Base-by-base conservation (phyloP, 176 grass and related monocot species). In the Neostapfia colusana region DNA sequence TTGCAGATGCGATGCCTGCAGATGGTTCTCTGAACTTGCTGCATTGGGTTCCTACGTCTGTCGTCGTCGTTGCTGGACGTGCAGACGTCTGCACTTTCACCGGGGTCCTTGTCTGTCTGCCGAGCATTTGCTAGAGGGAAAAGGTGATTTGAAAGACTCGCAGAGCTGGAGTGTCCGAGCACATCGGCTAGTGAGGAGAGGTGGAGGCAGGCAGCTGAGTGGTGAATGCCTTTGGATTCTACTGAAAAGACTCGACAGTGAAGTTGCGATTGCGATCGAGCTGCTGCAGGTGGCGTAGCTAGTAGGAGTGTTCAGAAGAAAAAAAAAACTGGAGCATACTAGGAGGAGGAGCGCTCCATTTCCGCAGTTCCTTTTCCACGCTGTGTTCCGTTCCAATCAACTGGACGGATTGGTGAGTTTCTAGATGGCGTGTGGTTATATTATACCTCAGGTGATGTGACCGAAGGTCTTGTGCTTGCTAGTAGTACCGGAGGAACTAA, bases 221-320 rank as follows among this genome's bases (percentile, higher is more conserved):
- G 24, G 58, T 24, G 21, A 20, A 24, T 61, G 25, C 12, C 57
- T 54, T 25, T 54, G 59, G 44, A 60, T n/a, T 45, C 62, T 67
- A 16, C 12, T 31, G 61, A 75, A 59, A 75, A 75, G 71, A 75
- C 70, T 44, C 64, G 66, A 55, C 80, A 18, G 61, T 34, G 70
- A 67, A 49, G 16, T 7, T 39, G 16, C 11, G 43, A 45, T 45
- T 45, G 43, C 43, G 31, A 31, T 31, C 2, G 2, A 45, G 11
- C 11, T 45, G 11, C 43, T 45, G 11, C 43, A 0, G 10, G 44
- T 1, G 3, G 9, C 3, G 12, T 3, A 12, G 2, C 31, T 31
- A 31, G 48, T 15, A 31, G 31, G 2, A 31, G 31, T 4, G 26
- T 20, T 2, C 20, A n/a, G 38, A 7, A 39, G 38, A 4, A 45